These are phyloP conservation scores for Lachnellula occidentalis DNA, from an alignment of 2,329 filamentous ascomycete genomes.

Conservation along the genomic window DNA sequence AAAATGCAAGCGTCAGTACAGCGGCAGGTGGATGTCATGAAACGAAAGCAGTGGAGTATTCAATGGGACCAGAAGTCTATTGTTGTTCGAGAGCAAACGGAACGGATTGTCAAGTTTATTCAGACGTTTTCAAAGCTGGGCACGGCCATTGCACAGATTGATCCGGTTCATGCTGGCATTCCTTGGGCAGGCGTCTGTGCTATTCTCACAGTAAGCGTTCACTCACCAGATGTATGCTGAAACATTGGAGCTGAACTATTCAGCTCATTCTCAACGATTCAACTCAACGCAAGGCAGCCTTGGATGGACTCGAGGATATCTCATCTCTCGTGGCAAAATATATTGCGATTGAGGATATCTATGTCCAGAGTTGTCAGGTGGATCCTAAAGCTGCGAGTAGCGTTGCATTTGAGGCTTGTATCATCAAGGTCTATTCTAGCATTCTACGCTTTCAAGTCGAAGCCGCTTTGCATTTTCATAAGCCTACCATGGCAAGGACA, in stretches of 20 bases:
- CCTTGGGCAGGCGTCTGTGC: constrained; percentile 11
- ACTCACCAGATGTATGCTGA: background rate
- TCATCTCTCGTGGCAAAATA: constrained; percentile 9
- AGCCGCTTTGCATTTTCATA: constrained; percentile 8
- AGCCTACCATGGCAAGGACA: constrained; percentile 4
- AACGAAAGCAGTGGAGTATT: constrained; percentile 12
- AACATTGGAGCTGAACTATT: background rate
- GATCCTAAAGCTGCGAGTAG: background rate
- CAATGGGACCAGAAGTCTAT: constrained; percentile 11
- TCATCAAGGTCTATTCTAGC: constrained; percentile 4
- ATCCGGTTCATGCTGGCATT: constrained; percentile 10
- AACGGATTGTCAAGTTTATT: constrained; percentile 10
- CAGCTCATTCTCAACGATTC: constrained; percentile 10
- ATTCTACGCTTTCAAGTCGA: constrained; percentile 6
- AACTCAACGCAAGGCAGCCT: constrained; percentile 6
- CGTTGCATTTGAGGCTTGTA: background rate
- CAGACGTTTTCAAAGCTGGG: constrained; percentile 8
- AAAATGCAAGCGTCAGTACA: constrained; percentile 7
- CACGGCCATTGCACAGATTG: constrained; percentile 8
- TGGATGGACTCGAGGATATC: constrained; percentile 8
- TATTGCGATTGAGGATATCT: constrained; percentile 11
- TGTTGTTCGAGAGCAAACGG: constrained; percentile 11
- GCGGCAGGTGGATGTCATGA: constrained; percentile 6
- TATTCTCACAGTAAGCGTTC: background rate
- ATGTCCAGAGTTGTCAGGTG: constrained; percentile 5